Evolutionary conservation across 2,329 filamentous ascomycete genomes (phyloP), one percentile per base, ranked within the genome.

Genomic region (Penicillium oxalicum): DNA sequence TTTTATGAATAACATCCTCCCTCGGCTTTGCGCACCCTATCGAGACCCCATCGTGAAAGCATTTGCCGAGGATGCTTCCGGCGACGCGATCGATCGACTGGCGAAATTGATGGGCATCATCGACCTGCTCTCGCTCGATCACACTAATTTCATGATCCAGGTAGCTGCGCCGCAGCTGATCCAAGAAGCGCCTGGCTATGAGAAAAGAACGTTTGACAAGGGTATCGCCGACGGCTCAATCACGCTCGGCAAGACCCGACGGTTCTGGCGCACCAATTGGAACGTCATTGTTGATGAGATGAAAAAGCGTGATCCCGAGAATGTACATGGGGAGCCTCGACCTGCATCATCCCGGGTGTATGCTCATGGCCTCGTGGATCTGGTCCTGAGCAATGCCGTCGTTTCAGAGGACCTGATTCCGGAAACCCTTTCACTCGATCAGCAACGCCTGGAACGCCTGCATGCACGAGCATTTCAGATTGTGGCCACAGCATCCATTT

Each of bases 141-240:
- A 84, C 58, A 80, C 80, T 5, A 85, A 85, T 61, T 84, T 83
- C 64, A 76, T 84, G 62, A 73, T 85, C 43, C 79, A 78, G 66
- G 73, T 79, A 33, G 78, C 78, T 7, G 79, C 80, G 2, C 80
- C 81, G 2, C 77, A 76, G 7, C 72, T 85, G 35, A 78, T 84
- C 50, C 75, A 80, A 54, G 80, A 82, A 56, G 78, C 79, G 5
- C 72, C 78, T 2, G 79, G 78, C 2, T 84, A 85, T 61, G 82
- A 85, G 58, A 73, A 79, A 51, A 74, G 78, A 27, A 73, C 75
- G 32, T 85, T 85, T 55, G 73, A 75, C 6, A 70, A 74, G 51
- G 78, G 81, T 26, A 61, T 84, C 5, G 69, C 76, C 40, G 67
- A 75, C 36, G 76, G 77, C 9, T 70, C 67, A 0, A 73, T 78